phyloP scores from a whole-genome alignment of 78 protist genomes.

The Parvularia atlantis region DNA sequence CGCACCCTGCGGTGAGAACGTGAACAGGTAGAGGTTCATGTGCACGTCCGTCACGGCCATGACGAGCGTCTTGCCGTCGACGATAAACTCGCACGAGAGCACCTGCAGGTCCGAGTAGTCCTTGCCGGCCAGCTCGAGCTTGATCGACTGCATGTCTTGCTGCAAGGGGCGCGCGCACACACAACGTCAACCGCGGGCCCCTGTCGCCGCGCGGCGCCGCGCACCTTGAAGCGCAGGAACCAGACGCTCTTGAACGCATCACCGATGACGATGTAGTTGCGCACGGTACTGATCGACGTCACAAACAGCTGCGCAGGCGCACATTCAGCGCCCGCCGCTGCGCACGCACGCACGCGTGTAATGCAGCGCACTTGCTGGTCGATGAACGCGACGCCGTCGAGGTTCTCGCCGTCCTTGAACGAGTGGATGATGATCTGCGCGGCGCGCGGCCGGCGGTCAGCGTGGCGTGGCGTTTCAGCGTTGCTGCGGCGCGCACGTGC shows the following conservation, averaged over 20 bases:
- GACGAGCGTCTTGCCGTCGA: conserved; percentile 17
- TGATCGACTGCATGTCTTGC: conserved; percentile 16
- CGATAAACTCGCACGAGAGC: conserved; percentile 26
- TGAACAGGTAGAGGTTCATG: conserved; percentile 22
- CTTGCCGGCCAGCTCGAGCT: conserved; percentile 21
- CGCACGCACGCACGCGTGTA: too few species aligned
- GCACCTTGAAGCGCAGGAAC: conserved; percentile 37
- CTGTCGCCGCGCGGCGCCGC: too few species aligned
- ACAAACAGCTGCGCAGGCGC: conserved; percentile 47
- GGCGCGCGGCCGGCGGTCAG: background rate
- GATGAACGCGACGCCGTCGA: conserved; percentile 36
- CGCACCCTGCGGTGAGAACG: conserved; percentile 22
- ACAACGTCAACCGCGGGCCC: background rate
- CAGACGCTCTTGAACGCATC: conserved; percentile 43
- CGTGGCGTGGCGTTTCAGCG: conserved; percentile 6
- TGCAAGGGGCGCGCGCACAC: background rate
- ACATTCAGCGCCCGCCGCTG: too few species aligned
- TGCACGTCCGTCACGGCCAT: conserved; percentile 24
- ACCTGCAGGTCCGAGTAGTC: conserved; percentile 26
- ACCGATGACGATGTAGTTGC: conserved; percentile 31
- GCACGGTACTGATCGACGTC: conserved; percentile 24
- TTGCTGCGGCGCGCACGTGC: too few species aligned
- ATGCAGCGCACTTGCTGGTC: too few species aligned
- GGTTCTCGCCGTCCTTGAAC: background rate
- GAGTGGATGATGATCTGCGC: background rate